Percentiles rank a stretch among this genome's conserved stretches.
These are phyloP conservation scores for Alternaria atra DNA, from an alignment of 2,329 filamentous ascomycete genomes.

Conservation along the genomic window DNA sequence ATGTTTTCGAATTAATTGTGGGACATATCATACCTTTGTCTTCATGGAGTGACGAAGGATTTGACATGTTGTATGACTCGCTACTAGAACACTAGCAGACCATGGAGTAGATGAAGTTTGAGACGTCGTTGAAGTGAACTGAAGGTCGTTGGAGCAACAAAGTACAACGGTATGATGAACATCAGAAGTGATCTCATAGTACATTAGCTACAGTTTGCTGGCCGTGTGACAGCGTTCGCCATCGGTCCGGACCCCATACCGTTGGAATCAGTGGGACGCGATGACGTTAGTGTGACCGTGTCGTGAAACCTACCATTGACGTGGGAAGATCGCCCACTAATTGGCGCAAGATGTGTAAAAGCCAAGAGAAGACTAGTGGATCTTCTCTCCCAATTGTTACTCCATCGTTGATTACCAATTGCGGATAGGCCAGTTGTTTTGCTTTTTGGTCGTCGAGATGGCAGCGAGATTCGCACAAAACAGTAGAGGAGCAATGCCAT, in stretches of 20 bases:
- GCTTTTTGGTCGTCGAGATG: not conserved
- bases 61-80: slow-evolving; percentile 17
- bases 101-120: not conserved
- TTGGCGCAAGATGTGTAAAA: not conserved
- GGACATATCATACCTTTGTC: slow-evolving; percentile 14
- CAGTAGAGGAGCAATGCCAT: not conserved
- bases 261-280: slow-evolving; percentile 4
- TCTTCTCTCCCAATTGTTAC: not conserved
- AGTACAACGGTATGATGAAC: not conserved
- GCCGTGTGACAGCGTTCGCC: not conserved
- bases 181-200: slow-evolving; percentile 16
- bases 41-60: slow-evolving; percentile 13
- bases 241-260: not conserved
- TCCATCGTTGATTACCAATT: not conserved
- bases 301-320: not conserved
- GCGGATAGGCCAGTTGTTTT: not conserved
- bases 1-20: not conserved
- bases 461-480: not conserved
- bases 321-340: not conserved
- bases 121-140: not conserved
- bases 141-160: not conserved
- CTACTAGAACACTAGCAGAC: not conserved
- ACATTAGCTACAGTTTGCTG: not conserved
- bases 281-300: slow-evolving; percentile 17
- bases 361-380: not conserved